These are phyloP conservation scores for Kwoniella sp. DNA, from an alignment of 768 basidiomycete genomes.

Conservation along the genomic window DNA sequence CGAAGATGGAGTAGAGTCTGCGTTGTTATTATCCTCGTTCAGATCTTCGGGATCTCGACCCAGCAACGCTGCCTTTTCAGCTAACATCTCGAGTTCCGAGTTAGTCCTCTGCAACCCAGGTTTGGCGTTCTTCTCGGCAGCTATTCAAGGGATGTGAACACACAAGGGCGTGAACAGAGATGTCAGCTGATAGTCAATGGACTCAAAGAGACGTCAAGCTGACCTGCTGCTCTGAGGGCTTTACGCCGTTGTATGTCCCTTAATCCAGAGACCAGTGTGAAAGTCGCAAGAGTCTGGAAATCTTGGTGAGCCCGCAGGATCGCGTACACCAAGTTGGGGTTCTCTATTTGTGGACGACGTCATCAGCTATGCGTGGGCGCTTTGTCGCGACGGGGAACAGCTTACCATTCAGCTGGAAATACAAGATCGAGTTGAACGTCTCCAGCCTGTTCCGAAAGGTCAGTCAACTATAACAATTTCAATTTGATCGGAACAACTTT, in stretches of 20 bases:
- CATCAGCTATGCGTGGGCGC: too few species aligned
- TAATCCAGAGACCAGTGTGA: conserved; percentile 82
- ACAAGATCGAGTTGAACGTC: conserved; percentile 81
- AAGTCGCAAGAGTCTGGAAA: conserved; percentile 88
- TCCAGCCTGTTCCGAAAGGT: conserved; percentile 66
- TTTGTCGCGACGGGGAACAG: too few species aligned
- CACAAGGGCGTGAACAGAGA: neutral
- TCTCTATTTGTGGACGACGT: conserved; percentile 60
- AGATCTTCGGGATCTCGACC: conserved; percentile 31
- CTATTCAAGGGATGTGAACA: neutral
- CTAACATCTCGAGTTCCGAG: conserved; percentile 47
- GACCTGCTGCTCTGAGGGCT: conserved; percentile 60
- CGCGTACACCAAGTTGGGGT: conserved; percentile 83
- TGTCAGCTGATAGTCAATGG: neutral
- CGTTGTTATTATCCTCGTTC: conserved; percentile 16
- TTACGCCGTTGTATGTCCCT: conserved; percentile 76
- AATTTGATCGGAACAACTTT: too few species aligned
- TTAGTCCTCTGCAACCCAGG: conserved; percentile 35
- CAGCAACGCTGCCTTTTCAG: conserved; percentile 50
- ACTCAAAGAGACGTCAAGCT: too few species aligned
- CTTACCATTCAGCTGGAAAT: conserved; percentile 64
- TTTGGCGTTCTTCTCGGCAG: conserved; percentile 16
- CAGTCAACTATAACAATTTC: conserved; percentile 1
- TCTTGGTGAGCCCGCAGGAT: conserved; percentile 78
- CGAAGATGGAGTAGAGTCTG: conserved; percentile 4